Base-by-base conservation (phyloP, 495 filamentous ascomycete genomes). In the Aspergillus bridgeri region DNA sequence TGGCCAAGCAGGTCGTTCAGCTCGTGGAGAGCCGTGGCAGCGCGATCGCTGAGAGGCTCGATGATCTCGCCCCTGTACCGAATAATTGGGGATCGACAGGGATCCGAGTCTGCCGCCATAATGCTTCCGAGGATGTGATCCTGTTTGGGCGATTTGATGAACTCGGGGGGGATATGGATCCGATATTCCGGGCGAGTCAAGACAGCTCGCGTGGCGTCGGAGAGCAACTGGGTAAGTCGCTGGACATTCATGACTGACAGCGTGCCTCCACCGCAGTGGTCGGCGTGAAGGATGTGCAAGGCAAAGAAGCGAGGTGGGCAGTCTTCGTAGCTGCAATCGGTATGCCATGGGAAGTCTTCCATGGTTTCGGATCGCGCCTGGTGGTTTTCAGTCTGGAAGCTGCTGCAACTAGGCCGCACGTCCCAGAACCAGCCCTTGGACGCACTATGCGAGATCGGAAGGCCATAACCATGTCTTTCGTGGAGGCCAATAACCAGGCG, bases 241-340 rank as follows among this genome's bases (percentile, higher is more conserved):
- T 68, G 57, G 4, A 69, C 61, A 0, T 60, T 68, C 45, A 77
- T 56, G 11, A 75, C 57, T 0, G 65, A 70, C 3, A 77, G 57
- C 3, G 69, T 70, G 0, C 75, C 75, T 4, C 75, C 75, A 6
- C 72, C 75, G 25, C 56, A 64, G 4, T 54, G 56, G 48, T 78
- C 75, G 1, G 65, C 51, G 9, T 67, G 72, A 7, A 78, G 48
- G 13, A 77, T 62, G 24, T 78, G 73, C 4, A 78, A 67, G 0
- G 63, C 73, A 62, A 78, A 75, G 49, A 60, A 78, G 27, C 60
- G 59, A 4, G 73, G 73, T 2, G 73, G 73, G 3, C 19, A 9
- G 0, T 50, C 27, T 42, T 77, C 75, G 44, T 73, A 78, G 42
- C 74, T 73, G 42, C 73, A 72, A 48, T 77, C 75, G 20, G 73